Base-by-base conservation (phyloP, 2,329 filamentous ascomycete genomes). In the Curvularia sp. region DNA sequence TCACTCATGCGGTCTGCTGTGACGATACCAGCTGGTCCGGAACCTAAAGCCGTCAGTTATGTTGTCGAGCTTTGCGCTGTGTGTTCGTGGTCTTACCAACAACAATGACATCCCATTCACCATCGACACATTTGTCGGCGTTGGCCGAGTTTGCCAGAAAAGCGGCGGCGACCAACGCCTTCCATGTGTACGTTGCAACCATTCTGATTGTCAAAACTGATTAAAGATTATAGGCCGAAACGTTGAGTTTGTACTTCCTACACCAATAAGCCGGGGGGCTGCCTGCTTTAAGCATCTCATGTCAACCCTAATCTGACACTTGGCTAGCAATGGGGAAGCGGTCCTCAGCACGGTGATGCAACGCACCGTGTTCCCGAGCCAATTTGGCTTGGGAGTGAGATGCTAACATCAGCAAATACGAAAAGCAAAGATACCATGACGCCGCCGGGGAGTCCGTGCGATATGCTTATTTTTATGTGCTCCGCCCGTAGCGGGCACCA, bases 11-110 rank as follows among this genome's bases (percentile, higher is more conserved):
- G 73, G 52, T 83, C 81, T 30, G 83, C 82, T 33, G 82, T 79
- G 30, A 85, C 82, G 52, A 85, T 83, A 5, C 83, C 83, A 7
- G 82, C 82, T 7, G 83, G 81, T 30, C 83, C 83, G 35, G 82
- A 80, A n/a, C 69, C 68, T 69, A 20, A n/a, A 13, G 5, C 12
- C 8, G 41, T 53, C 35, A 57, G 26, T 41, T 15, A 24, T 4
- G 15, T 4, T 33, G 22, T 2, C 12, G 15, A 31, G 13, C 6
- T 12, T 55, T 20, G 9, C 1, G 33, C 9, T 12, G 4, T 4
- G 20, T 22, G 4, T 33, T 41, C 4, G n/a, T 24, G 28, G 24
- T 20, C 58, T 44, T 62, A 65, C 64, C 64, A 28, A 70, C 60
- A 41, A 70, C 39, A 28, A 70, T 70, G n/a, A 68, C 66, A 59